Base-by-base conservation (phyloP, 1,284 basidiomycete genomes). In the Peniophora sp. region DNA sequence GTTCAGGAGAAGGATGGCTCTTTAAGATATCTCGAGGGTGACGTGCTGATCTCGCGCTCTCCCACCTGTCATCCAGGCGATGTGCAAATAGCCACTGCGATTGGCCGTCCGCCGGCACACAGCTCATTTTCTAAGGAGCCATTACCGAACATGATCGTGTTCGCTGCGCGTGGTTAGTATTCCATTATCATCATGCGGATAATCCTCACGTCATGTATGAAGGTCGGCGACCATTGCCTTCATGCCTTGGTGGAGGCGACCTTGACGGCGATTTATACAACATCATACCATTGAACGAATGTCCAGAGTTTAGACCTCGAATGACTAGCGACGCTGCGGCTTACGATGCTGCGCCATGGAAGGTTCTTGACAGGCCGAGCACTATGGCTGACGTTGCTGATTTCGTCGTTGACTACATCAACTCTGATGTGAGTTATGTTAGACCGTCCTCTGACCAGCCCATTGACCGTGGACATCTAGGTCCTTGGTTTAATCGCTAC, bases 381-480 rank as follows among this genome's bases (percentile, higher is more conserved):
- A 86, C 73, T 10, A 85, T 83, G 71, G 67, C 61, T 16, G 90
- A 85, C 64, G 81, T 89, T 2, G 81, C 79, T 1, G 78, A 87
- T 46, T 90, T 89, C 59, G 77, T 89, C 14, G 72, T 84, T 49
- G 81, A 88, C 52, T 89, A 79, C 54, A 83, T 86, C 55, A 79
- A 71, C 57, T 82, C 75, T 48, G 83, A 88, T 61, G 79, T 83
- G 53, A 50, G 73, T 56, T 2, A 38, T 16, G 8, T 41, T 8
- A n/a, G 38, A 41, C n/a, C 38, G 5, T 41, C n/a, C 38, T 41
- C 16, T 41, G n/a, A 41, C 5, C 5, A 47, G 25, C 50, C 34
- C 35, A 32, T 12, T 32, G 27, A 32, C 38, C n/a, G 8, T 8
- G 16, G 5, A 8, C 38, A 6, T 22, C 46, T 50, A 82, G 78